Conservation (phyloP, 352 stramenopile species). For the Globisporangium takayamanum region DNA sequence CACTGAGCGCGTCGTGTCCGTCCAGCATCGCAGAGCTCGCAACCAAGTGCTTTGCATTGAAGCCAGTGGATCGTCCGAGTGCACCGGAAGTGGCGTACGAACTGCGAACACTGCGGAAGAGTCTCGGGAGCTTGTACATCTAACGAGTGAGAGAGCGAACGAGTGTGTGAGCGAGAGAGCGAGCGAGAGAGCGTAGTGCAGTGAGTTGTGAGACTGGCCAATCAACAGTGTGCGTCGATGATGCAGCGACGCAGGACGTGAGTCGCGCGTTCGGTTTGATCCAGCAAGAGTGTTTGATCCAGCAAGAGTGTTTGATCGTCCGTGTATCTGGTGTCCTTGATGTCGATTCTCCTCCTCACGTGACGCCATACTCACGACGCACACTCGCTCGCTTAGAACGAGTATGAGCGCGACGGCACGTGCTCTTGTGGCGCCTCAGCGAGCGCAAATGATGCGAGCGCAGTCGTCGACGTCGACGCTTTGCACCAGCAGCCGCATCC, state of each 20-base stretch:
- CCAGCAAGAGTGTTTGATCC: too few relatives aligned
- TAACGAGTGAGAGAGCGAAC: too few relatives aligned
- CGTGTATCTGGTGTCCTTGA: not conserved
- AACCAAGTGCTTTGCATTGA: slow-evolving; percentile 18
- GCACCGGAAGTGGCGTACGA: slow-evolving; percentile 17
- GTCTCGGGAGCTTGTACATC: too few relatives aligned
- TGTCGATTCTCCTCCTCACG: not conserved
- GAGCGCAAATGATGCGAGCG: slow-evolving; percentile 23
- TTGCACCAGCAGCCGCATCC: slow-evolving; percentile 86
- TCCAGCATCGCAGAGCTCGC: slow-evolving; percentile 20
- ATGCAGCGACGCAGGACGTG: too few relatives aligned
- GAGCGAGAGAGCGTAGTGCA: too few relatives aligned
- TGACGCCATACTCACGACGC: not conserved
- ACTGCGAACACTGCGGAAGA: not conserved
- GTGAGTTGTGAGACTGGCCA: too few relatives aligned
- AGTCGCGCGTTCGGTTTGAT: not conserved
- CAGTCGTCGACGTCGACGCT: slow-evolving; percentile 57
- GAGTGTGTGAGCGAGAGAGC: too few relatives aligned
- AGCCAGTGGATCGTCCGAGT: slow-evolving; percentile 17
- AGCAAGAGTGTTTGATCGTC: not conserved
- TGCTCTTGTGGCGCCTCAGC: slow-evolving; percentile 23
- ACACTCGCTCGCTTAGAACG: slow-evolving; percentile 21
- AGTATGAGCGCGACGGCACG: slow-evolving; percentile 52
- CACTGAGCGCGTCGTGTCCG: slow-evolving; percentile 18
- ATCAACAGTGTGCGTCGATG: too few relatives aligned